Base-by-base conservation (phyloP, 2,329 filamentous ascomycete genomes). In the Aureobasidium sp. region DNA sequence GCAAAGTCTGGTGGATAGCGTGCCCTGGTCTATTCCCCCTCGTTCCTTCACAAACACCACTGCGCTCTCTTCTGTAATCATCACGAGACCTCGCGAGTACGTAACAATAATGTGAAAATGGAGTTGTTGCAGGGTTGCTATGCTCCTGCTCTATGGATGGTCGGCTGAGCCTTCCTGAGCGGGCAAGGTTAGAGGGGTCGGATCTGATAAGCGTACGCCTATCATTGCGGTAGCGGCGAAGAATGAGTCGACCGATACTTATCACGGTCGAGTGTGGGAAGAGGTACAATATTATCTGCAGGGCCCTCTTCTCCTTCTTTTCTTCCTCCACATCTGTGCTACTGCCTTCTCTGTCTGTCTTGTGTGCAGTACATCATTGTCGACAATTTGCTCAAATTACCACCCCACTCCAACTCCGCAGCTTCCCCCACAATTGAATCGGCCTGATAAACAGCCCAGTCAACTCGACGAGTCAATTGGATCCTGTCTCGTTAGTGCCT, bases 121-220 rank as follows among this genome's bases (percentile, higher is more conserved):
- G 4, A 17, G 29, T 50, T 20, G 29, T 50, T 50, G 29, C 47
- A 32, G 15, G 47, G 12, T 10, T 12, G 1, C 39, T 13, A 13
- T 24, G 37, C 17, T 41, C 37, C 26, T 13, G 32, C 17, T 34
- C 13, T 17, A 15, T 9, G 13, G 27, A 20, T 44, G 27, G 39
- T 56, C 55, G 55, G 26, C 29, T 37, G 32, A 46, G 41, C 43
- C 43, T 59, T 47, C 55, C 55, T 37, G 0, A 59, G 55, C 55
- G 56, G 56, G 56, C 56, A 59, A 59, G 56, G 24, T 10, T 24
- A 17, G 24, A 20, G 55, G 24, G 32, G 29, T 50, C 56, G 55
- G 55, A 59, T 59, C 56, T 59, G 56, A 59, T 59, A 59, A 59
- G 55, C 41, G 24, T 20, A 27, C 26, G 56, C 56, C 56, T 59